Percentiles rank a stretch among this genome's conserved stretches.
phyloP scores from a whole-genome alignment of 2,329 filamentous ascomycete species.

The Hirsutella minnesotensis region DNA sequence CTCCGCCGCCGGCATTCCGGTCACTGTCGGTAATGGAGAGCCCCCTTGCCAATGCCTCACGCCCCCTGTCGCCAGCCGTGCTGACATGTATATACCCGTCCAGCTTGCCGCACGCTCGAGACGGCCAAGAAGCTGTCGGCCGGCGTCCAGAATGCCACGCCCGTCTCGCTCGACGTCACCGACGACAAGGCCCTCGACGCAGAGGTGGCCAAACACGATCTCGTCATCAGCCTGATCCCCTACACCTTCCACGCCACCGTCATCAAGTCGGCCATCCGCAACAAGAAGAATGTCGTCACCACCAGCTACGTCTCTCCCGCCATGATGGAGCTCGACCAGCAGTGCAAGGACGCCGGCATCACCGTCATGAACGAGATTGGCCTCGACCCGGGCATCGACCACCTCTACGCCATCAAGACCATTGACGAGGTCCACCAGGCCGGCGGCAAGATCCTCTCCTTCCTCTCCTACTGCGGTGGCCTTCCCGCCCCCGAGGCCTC shows the following conservation, averaged over 20 bases:
- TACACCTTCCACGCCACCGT: slow-evolving; percentile 83
- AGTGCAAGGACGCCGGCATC: slow-evolving; percentile 81
- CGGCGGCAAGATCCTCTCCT: slow-evolving; percentile 74
- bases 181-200: slow-evolving; percentile 67
- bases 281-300: slow-evolving; percentile 94
- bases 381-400: slow-evolving; percentile 61
- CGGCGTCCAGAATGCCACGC: slow-evolving; percentile 58
- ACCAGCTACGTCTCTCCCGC: slow-evolving; percentile 87
- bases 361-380: slow-evolving; percentile 98
- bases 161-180: slow-evolving; percentile 77
- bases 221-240: slow-evolving; percentile 75
- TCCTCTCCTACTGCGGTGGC: slow-evolving; percentile 78
- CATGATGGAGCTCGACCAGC: slow-evolving; percentile 78
- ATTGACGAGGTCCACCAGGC: slow-evolving; percentile 79
- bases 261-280: slow-evolving; percentile 84
- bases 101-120: slow-evolving; percentile 73
- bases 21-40: slow-evolving; percentile 47
- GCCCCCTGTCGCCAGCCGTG: neutral
- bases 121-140: slow-evolving; percentile 63
- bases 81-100: neutral
- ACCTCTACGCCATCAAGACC: slow-evolving; percentile 72
- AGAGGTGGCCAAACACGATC: slow-evolving; percentile 66
- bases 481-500: slow-evolving; percentile 61
- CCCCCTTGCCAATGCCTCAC: neutral
- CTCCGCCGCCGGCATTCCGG: slow-evolving; percentile 43